These are phyloP conservation scores for Debaryomyces hansenii DNA, from an alignment of 805 yeast genomes.

Conservation along the genomic window DNA sequence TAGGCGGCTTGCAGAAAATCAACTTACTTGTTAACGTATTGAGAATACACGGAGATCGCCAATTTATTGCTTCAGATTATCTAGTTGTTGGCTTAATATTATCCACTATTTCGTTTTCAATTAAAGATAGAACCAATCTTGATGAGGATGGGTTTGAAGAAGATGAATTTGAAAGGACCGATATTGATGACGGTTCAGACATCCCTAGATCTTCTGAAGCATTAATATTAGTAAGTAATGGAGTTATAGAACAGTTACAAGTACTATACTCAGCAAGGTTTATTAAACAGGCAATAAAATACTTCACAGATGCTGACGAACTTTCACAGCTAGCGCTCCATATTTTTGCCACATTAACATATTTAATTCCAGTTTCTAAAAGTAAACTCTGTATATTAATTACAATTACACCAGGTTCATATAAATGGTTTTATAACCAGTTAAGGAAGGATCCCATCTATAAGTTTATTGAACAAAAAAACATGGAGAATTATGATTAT, in stretches of 20 bases:
- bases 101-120: conserved; percentile 15
- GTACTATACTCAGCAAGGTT: conserved; percentile 20
- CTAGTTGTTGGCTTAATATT: conserved; percentile 18
- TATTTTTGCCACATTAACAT: conserved; percentile 29
- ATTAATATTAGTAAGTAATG: conserved; percentile 7
- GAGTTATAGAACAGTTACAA: conserved; percentile 8
- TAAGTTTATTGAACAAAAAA: conserved; percentile 6
- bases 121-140: conserved; percentile 16
- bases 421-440: conserved; percentile 28
- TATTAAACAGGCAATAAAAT: conserved; percentile 17
- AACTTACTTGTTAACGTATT: conserved; percentile 18
- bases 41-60: conserved; percentile 13
- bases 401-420: conserved; percentile 41
- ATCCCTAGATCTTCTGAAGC: conserved; percentile 13
- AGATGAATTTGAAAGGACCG: conserved; percentile 5
- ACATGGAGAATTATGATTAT: conserved; percentile 10
- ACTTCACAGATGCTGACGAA: conserved; percentile 10
- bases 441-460: conserved; percentile 21
- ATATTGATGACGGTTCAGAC: conserved; percentile 22
- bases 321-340: conserved; percentile 12
- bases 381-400: conserved; percentile 40
- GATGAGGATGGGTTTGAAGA: conserved; percentile 16
- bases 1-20: conserved; percentile 4
- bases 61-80: conserved; percentile 17
- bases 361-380: conserved; percentile 37